Base-by-base conservation (phyloP, 768 basidiomycete species). In the Mycena amicta region DNA sequence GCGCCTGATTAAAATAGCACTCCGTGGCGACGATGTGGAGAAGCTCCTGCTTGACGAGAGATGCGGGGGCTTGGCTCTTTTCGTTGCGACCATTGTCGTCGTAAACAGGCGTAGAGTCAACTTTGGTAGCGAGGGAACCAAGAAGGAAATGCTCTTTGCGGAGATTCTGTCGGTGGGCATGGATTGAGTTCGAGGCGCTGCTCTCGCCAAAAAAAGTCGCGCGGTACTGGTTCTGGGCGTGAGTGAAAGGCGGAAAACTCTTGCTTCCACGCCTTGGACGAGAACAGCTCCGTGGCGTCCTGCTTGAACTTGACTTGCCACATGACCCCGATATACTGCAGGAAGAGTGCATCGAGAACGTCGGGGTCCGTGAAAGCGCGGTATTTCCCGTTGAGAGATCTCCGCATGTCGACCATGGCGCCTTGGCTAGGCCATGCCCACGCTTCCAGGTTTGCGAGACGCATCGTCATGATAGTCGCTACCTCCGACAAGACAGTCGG, bases 361-460 rank as follows among this genome's bases (percentile, higher is more conserved):
- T 82, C 80, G 16, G 77, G 76, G 58, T 82, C 79, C 11, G 78
- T 78, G 61, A 78, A 80, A n/a, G 77, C 78, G 22, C 80, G 69
- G 57, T 80, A 81, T 68, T 80, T 81, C 2, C 81, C 81, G 58
- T 78, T 79, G 29, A 82, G 67, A 69, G 77, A 75, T 4, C 80
- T 71, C 15, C 80, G 72, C 71, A 80, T 78, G 51, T 82, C 78
- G 5, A 81, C 69, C 25, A 61, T 50, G 22, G 77, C 68, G 1
- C 80, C 80, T 26, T 76, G 72, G 2, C 60, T 60, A 3, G 79
- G 78, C 80, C 80, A 82, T 1, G 72, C 60, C 80, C 81, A 81
- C 3, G 70, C 58, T 3, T 75, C 72, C 11, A 81, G 57, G 52
- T 70, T 70, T 2, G 74, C 71, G 46, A 81, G 67, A 2, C 78